phyloP scores from a whole-genome alignment of 176 grass and related monocot species.

The Raddia distichophylla region DNA sequence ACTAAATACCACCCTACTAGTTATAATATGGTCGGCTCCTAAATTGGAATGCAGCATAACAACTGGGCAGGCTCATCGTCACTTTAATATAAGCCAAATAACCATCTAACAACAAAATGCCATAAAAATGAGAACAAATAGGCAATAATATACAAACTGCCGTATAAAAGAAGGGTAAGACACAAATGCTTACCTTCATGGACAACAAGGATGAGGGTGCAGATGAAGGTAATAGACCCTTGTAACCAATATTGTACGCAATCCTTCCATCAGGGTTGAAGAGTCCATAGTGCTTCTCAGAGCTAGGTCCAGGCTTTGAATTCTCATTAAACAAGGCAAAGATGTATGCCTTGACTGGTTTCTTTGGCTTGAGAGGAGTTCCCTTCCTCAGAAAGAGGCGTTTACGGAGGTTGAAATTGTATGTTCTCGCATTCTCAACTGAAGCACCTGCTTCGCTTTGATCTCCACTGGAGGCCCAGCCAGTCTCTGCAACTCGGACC shows the following conservation, averaged over 20 bases:
- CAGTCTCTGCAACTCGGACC: slow-evolving; percentile 90
- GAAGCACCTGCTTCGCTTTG: slow-evolving; percentile 74
- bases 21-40: not conserved
- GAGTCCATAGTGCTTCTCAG: slow-evolving; percentile 91
- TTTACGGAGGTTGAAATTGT: slow-evolving; percentile 94
- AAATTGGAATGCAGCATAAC: not conserved
- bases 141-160: not conserved
- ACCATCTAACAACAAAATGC: slow-evolving; percentile 6
- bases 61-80: not conserved
- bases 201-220: slow-evolving; percentile 54
- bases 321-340: slow-evolving; percentile 99
- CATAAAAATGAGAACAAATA: not conserved
- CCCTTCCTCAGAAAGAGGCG: slow-evolving; percentile 88
- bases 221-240: slow-evolving; percentile 67
- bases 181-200: slow-evolving; percentile 59
- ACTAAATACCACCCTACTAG: not conserved
- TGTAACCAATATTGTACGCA: slow-evolving; percentile 86
- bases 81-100: slow-evolving; percentile 20
- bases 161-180: slow-evolving; percentile 15
- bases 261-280: slow-evolving; percentile 94
- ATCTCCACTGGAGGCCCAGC: slow-evolving; percentile 91
- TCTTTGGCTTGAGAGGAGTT: slow-evolving; percentile 89
- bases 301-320: slow-evolving; percentile 61
- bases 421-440: slow-evolving; percentile 83
- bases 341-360: slow-evolving; percentile 75